phyloP scores from a whole-genome alignment of 108 stramenopile genomes.

The Poteriospumella lacustris region DNA sequence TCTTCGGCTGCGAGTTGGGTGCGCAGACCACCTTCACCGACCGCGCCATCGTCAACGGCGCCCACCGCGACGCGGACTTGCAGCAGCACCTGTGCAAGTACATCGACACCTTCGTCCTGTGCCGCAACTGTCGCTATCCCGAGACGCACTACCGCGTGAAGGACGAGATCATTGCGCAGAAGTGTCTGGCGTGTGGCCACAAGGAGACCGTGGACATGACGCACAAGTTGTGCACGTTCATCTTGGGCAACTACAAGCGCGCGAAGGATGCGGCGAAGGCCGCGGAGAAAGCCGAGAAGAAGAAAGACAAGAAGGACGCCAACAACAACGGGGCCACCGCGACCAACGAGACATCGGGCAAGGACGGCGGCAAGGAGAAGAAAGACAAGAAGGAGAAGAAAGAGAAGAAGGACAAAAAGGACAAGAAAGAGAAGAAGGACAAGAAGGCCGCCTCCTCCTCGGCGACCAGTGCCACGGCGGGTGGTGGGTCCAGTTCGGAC shows the following conservation, averaged over 20 bases:
- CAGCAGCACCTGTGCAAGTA: conserved; percentile 84
- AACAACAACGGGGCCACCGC: conserved; percentile 35
- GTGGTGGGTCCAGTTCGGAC: no score
- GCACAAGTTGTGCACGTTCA: conserved; percentile 76
- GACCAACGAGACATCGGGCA: conserved; percentile 44
- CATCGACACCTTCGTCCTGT: conserved; percentile 92
- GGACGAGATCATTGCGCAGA: conserved; percentile 76
- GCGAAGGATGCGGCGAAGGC: conserved; percentile 39
- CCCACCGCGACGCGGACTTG: conserved; percentile 76
- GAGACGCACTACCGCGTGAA: conserved; percentile 98
- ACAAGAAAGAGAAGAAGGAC: conserved; percentile 48
- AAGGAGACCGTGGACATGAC: conserved; percentile 94
- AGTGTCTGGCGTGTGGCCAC: conserved; percentile 92
- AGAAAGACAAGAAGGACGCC: conserved; percentile 54
- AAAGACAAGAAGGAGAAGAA: conserved; percentile 53
- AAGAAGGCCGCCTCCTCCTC: no score
- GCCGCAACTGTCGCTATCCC: conserved; percentile 86
- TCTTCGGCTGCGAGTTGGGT: conserved; percentile 95
- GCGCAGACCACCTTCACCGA: conserved; percentile 92
- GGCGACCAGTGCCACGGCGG: no score
- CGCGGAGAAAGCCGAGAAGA: conserved; percentile 75
- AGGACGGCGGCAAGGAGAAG: conserved; percentile 41
- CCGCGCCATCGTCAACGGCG: conserved; percentile 93
- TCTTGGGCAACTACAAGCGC: conserved; percentile 56
- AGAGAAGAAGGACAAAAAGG: conserved; percentile 36